phyloP scores from a whole-genome alignment of 176 grass and related monocot genomes.

The Dendrocalamus sinicus region DNA sequence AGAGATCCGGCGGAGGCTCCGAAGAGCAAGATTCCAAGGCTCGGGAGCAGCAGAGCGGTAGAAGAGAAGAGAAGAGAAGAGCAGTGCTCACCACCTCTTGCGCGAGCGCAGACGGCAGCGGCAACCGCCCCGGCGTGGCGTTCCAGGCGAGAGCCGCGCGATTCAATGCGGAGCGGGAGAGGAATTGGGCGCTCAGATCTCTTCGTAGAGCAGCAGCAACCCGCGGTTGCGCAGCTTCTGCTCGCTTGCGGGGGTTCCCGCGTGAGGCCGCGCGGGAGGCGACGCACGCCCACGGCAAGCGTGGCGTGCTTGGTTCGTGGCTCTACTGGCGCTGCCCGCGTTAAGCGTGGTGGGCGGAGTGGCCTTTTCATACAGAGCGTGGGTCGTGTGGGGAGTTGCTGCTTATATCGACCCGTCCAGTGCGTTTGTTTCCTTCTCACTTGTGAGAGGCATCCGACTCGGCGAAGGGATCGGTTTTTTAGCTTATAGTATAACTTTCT shows the following conservation, averaged over 20 bases:
- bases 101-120: not conserved
- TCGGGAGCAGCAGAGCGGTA: not conserved
- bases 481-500: no score
- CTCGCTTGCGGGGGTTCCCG: not conserved
- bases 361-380: not conserved
- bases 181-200: not conserved
- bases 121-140: not conserved
- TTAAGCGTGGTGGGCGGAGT: constrained; percentile 6
- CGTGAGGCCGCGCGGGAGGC: not conserved
- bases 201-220: not conserved
- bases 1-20: constrained; percentile 45
- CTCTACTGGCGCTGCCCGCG: constrained; percentile 14
- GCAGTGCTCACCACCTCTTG: not conserved
- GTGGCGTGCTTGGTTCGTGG: not conserved
- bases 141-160: constrained; percentile 9
- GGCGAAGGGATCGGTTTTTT: no score
- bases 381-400: constrained; percentile 3
- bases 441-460: not conserved
- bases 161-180: constrained; percentile 39
- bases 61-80: no score
- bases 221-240: not conserved
- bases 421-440: not conserved
- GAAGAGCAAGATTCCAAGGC: constrained; percentile 5
- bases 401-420: constrained; percentile 45
- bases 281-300: not conserved